These are phyloP conservation scores for Aleurites moluccanus DNA, from an alignment of 441 rosid species.

Conservation along the genomic window DNA sequence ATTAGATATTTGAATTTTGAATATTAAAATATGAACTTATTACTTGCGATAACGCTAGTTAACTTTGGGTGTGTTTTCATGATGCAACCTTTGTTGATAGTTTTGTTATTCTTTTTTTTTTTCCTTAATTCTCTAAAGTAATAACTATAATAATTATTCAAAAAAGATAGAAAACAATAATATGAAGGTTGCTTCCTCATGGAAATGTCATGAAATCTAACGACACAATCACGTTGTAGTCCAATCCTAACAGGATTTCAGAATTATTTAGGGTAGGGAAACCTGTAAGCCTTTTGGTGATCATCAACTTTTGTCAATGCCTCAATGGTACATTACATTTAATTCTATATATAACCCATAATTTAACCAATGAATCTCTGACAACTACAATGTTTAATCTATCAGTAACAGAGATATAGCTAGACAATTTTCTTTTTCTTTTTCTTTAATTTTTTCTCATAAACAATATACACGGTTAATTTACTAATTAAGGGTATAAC, in stretches of 20 bases:
- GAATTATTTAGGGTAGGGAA: constrained; percentile 9
- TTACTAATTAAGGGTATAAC: not conserved
- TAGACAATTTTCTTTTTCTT: not conserved
- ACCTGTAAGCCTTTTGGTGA: not conserved
- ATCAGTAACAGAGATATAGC: too few relatives aligned
- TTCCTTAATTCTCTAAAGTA: not conserved
- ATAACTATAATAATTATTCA: not conserved
- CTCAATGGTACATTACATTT: not conserved
- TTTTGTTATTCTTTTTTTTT: too few relatives aligned
- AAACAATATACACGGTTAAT: not conserved
- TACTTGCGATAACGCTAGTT: too few relatives aligned
- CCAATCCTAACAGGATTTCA: constrained; percentile 31
- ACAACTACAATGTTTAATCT: constrained; percentile 4
- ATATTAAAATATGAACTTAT: too few relatives aligned
- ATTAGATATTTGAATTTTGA: too few relatives aligned
- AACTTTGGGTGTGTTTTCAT: too few relatives aligned
- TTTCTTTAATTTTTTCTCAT: not conserved
- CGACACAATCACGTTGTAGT: constrained; percentile 39
- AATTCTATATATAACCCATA: not conserved
- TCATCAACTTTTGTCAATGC: not conserved
- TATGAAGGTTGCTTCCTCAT: constrained; percentile 41
- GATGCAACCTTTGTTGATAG: too few relatives aligned
- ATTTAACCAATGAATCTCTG: constrained; percentile 1
- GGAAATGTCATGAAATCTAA: constrained; percentile 37
- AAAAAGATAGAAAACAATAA: constrained; percentile 23